Conservation (phyloP, 202 grass and related monocot species). For the Digitaria exilis region DNA sequence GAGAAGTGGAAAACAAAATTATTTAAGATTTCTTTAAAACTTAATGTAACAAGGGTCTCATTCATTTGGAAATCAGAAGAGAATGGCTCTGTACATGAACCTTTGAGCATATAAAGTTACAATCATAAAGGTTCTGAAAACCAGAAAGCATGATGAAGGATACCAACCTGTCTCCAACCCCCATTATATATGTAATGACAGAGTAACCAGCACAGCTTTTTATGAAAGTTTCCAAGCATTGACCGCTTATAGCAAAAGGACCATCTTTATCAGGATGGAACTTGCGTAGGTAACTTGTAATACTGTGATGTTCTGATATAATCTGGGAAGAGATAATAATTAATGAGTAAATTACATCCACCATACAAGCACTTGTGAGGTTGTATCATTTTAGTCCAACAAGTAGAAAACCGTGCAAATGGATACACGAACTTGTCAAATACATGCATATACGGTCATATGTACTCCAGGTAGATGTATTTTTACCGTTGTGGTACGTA, state of each 20-base stretch:
- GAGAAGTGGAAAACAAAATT: not conserved
- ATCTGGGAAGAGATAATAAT: constrained; percentile 55
- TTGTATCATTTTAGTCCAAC: no score
- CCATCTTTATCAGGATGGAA: constrained; percentile 95
- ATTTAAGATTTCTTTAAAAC: not conserved
- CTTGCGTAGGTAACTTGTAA: constrained; percentile 83
- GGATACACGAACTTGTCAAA: no score
- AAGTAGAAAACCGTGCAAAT: no score
- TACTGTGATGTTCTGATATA: constrained; percentile 94
- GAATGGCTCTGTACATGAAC: not conserved
- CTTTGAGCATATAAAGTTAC: not conserved
- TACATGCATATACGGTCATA: no score
- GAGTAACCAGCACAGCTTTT: constrained; percentile 99
- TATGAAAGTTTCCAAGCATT: constrained; percentile 96
- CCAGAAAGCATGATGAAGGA: constrained; percentile 34
- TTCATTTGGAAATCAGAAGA: not conserved
- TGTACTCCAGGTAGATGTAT: no score
- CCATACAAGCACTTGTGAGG: no score
- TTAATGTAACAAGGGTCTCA: not conserved
- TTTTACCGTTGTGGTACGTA: no score
- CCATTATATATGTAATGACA: constrained; percentile 98
- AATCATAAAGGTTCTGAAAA: constrained; percentile 13
- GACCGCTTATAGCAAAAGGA: constrained; percentile 89
- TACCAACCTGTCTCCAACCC: constrained; percentile 90
- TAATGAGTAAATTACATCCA: no score